Base-by-base conservation (phyloP, 139 green algal species). In the Micractinium sp. region DNA sequence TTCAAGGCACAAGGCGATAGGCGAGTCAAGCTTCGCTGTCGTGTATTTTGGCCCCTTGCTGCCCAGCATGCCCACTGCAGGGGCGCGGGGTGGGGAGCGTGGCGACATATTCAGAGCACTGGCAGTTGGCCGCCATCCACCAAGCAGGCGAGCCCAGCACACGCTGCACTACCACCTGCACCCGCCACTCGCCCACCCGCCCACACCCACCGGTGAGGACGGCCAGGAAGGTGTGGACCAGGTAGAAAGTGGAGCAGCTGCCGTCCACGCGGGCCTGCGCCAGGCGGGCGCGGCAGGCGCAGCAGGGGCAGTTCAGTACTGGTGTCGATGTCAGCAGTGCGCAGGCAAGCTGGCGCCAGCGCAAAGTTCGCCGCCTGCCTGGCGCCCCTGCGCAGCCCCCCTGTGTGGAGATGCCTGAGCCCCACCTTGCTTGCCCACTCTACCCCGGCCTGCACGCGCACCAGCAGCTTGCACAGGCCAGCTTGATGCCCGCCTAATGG, bases 211-310 rank as follows among this genome's bases (percentile, higher is more conserved):
- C 91, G 0, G 97, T 99, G 67, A 98, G 90, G 92, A 97, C 96
- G 47, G 92, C 95, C 75, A 99, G 93, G 92, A 95, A 96, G n/a
- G 91, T 95, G 93, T 99, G 97, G 82, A 99, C 97, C 90, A 99
- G 93, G 86, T 98, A 91, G 91, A 99, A 99, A 33, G 97, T 99
- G 53, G 90, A 95, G 73, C 96, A 94, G 89, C 91, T 96, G 75
- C 93, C 95, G 90, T 99, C 97, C 82, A 99, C 97, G 19, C 97
- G 93, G 29, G 95, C 95, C 86, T 90, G 86, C 29, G 61, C 3
- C 69, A 27, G 56, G 67, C 23, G 19, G 81, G 31, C 23, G 79
- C 27, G 69, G 31, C 22, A 29, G 63, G 63, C 9, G 39, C 53
- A 85, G 29, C 47, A 56, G 47, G 29, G 36, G 29, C 78, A 53